Evolutionary conservation across 1,139 yeast genomes (phyloP).

Genomic region (Entelexis paramagnoliae): DNA sequence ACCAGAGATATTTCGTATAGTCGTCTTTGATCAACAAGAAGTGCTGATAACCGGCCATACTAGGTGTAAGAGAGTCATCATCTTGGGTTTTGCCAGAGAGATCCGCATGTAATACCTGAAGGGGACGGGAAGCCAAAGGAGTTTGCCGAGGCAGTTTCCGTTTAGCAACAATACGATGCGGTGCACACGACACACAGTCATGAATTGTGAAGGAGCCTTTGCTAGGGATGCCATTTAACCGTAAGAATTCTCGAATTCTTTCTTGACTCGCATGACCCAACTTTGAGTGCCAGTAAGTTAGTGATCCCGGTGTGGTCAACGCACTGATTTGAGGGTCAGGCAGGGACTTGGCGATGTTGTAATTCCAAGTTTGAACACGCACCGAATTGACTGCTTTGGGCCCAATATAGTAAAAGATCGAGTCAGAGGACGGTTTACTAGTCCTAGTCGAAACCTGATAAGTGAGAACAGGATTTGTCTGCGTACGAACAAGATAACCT

Average conservation of each 20-base stretch:
- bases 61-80: neutral
- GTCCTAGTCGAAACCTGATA: too few species aligned
- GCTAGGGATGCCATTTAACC: neutral
- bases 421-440: too few species aligned
- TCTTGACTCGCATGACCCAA: neutral
- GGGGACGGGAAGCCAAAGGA: neutral
- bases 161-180: neutral
- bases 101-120: neutral
- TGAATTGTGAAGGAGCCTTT: neutral
- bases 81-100: neutral
- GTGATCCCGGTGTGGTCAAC: neutral
- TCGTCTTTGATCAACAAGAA: neutral
- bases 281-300: neutral
- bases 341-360: too few species aligned
- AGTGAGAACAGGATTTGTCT: too few species aligned
- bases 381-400: too few species aligned
- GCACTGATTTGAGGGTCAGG: neutral
- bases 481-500: too few species aligned
- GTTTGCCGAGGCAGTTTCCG: neutral
- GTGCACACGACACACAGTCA: neutral
- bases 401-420: too few species aligned
- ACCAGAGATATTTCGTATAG: neutral
- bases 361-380: too few species aligned
- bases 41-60: neutral
- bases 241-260: neutral